A percentile compares a stretch with the other conserved stretches of the same genome.
These are phyloP conservation scores for Pulveroboletus sp. DNA, from an alignment of 768 basidiomycete species.

Conservation along the genomic window DNA sequence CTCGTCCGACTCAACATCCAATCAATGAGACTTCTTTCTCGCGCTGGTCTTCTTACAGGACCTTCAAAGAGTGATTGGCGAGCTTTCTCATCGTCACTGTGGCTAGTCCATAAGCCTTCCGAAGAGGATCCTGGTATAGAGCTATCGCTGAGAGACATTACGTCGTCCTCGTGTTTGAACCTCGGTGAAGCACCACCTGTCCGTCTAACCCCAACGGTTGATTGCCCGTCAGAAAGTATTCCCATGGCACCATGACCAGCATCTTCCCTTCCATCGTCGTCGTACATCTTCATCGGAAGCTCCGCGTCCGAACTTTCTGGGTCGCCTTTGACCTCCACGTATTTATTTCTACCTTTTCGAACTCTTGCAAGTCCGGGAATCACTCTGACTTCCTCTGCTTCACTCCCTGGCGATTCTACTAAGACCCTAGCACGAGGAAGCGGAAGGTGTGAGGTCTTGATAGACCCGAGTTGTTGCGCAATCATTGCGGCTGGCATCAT, in stretches of 20 bases:
- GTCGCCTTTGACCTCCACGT: constrained; percentile 53
- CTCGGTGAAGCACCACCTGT: constrained; percentile 6
- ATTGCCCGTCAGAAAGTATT: constrained; percentile 10
- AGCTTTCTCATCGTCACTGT: constrained; percentile 30
- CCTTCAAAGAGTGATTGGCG: constrained; percentile 32
- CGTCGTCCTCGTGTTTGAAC: constrained; percentile 3
- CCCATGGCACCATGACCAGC: not conserved
- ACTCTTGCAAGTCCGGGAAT: constrained; percentile 50
- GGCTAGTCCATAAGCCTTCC: constrained; percentile 12
- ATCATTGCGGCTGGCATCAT: constrained; percentile 58
- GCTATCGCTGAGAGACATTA: constrained; percentile 23
- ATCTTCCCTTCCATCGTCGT: not conserved
- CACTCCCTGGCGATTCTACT: constrained; percentile 21
- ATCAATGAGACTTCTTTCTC: constrained; percentile 54
- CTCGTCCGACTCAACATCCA: constrained; percentile 57
- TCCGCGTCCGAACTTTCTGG: constrained; percentile 53
- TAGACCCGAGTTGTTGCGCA: constrained; percentile 26
- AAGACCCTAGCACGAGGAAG: constrained; percentile 8
- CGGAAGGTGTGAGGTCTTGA: constrained; percentile 2
- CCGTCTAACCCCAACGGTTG: constrained; percentile 23
- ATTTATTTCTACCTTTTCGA: constrained; percentile 32
- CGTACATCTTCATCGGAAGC: not conserved
- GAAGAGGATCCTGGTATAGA: constrained; percentile 6
- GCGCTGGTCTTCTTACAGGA: constrained; percentile 21
- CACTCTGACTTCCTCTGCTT: constrained; percentile 37